Percentiles rank a stretch among this genome's conserved stretches.
Conservation (phyloP, 495 filamentous ascomycete genomes). For the Podospora bellae-mahoneyi region DNA sequence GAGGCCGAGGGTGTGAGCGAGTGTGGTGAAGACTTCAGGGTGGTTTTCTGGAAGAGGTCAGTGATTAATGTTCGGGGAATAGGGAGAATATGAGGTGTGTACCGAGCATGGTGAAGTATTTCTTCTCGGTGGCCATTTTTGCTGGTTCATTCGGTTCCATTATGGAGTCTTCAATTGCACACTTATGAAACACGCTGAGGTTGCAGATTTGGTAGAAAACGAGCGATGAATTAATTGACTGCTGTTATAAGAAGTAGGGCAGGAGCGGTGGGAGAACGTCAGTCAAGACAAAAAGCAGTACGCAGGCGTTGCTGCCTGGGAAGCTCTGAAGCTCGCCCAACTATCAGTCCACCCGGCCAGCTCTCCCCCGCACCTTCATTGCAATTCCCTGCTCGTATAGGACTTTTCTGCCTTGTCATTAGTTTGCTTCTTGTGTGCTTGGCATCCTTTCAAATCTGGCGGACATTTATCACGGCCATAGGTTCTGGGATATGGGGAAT, state of each 20-base stretch:
- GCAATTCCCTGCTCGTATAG: too few relatives aligned
- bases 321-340: neutral
- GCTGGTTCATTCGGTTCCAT: neutral
- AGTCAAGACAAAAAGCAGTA: neutral
- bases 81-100: neutral
- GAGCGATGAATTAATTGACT: neutral
- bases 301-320: neutral
- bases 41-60: constrained; percentile 46
- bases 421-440: too few relatives aligned
- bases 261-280: neutral
- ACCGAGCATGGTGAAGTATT: constrained; percentile 23
- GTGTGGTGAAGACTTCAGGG: constrained; percentile 70
- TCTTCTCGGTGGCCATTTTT: constrained; percentile 13
- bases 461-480: too few relatives aligned
- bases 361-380: too few relatives aligned
- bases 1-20: constrained; percentile 71
- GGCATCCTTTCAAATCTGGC: too few relatives aligned
- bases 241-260: neutral
- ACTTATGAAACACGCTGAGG: neutral
- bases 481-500: too few relatives aligned
- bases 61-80: neutral
- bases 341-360: too few relatives aligned
- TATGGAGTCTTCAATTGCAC: neutral
- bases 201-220: neutral
- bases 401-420: too few relatives aligned